Evolutionary conservation across 2,329 filamentous ascomycete genomes (phyloP).

Genomic region (Zopfia rhizophila): DNA sequence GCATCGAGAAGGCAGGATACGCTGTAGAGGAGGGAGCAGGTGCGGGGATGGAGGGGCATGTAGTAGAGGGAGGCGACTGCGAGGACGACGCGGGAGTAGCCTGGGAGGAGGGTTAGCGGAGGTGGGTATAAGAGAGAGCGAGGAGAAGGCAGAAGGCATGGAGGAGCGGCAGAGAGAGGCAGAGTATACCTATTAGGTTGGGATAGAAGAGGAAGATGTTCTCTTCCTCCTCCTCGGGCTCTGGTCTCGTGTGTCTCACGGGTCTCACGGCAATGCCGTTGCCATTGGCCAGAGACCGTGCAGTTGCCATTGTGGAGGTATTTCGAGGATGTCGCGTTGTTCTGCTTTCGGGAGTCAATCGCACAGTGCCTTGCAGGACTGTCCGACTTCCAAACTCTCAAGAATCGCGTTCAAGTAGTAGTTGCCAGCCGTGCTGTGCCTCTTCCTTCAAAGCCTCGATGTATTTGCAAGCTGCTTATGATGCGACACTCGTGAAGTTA

Average conservation of each 20-base stretch:
- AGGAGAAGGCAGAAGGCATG: neutral
- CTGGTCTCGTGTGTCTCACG: slow-evolving; percentile 24
- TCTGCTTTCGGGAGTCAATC: neutral
- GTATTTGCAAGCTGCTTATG: neutral
- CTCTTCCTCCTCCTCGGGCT: slow-evolving; percentile 53
- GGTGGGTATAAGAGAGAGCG: neutral
- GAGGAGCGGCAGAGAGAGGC: neutral
- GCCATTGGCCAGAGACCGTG: slow-evolving; percentile 30
- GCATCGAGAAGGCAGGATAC: slow-evolving; percentile 95
- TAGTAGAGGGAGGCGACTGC: slow-evolving; percentile 95
- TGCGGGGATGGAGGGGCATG: slow-evolving; percentile 98
- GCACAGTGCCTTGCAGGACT: neutral
- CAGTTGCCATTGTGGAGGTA: slow-evolving; percentile 36
- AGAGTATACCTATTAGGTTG: slow-evolving; percentile 60
- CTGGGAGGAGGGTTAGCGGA: slow-evolving; percentile 41
- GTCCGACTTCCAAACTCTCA: neutral
- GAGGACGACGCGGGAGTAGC: slow-evolving; percentile 62
- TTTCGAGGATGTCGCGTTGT: neutral
- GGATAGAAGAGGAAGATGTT: slow-evolving; percentile 66
- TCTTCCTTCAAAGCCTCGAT: slow-evolving; percentile 7
- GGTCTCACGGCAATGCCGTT: slow-evolving; percentile 42
- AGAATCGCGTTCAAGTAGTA: slow-evolving; percentile 2
- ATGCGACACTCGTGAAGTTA: slow-evolving; percentile 8
- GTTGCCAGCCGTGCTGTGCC: slow-evolving; percentile 4
- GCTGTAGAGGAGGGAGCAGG: slow-evolving; percentile 90